phyloP scores from a whole-genome alignment of 2,329 filamentous ascomycete genomes.

The Talaromyces sp. region DNA sequence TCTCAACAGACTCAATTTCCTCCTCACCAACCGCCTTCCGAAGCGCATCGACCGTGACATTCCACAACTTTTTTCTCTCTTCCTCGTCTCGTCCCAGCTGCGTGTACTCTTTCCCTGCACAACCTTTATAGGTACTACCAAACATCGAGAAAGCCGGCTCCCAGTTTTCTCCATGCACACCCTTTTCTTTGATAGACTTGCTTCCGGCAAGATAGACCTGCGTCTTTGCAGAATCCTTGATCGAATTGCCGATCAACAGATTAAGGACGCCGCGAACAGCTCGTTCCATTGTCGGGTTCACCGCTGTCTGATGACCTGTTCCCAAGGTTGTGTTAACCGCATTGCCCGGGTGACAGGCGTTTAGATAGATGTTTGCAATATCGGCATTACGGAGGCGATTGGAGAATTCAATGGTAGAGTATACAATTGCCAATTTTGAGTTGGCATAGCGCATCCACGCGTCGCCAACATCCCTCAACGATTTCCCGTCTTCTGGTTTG shows the following conservation, averaged over 20 bases:
- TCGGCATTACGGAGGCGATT: background rate
- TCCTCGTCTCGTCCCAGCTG: slow-evolving; percentile 3
- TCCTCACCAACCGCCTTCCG: slow-evolving; percentile 6
- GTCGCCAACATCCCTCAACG: slow-evolving; percentile 1
- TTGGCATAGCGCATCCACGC: slow-evolving; percentile 4
- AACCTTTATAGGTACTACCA: slow-evolving; percentile 4
- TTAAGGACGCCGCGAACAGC: background rate
- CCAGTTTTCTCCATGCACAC: slow-evolving; percentile 2
- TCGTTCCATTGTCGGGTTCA: slow-evolving; percentile 1
- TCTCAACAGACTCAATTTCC: slow-evolving; percentile 4
- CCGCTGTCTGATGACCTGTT: slow-evolving; percentile 1
- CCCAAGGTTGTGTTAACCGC: slow-evolving; percentile 6
- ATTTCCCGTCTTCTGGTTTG: slow-evolving; percentile 4
- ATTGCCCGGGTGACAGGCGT: slow-evolving; percentile 8
- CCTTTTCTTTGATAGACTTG: slow-evolving; percentile 1
- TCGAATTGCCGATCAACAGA: slow-evolving; percentile 6
- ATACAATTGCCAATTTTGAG: slow-evolving; percentile 7
- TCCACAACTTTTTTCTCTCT: slow-evolving; percentile 6
- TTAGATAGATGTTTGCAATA: slow-evolving; percentile 2
- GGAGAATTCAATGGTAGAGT: slow-evolving; percentile 1
- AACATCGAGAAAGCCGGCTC: slow-evolving; percentile 2
- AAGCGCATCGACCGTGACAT: slow-evolving; percentile 3
- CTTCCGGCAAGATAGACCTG: slow-evolving; percentile 8
- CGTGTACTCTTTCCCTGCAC: slow-evolving; percentile 6
- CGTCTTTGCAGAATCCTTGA: slow-evolving; percentile 6